Conservation (phyloP, 805 yeast species). For the Lachancea meyersii region DNA sequence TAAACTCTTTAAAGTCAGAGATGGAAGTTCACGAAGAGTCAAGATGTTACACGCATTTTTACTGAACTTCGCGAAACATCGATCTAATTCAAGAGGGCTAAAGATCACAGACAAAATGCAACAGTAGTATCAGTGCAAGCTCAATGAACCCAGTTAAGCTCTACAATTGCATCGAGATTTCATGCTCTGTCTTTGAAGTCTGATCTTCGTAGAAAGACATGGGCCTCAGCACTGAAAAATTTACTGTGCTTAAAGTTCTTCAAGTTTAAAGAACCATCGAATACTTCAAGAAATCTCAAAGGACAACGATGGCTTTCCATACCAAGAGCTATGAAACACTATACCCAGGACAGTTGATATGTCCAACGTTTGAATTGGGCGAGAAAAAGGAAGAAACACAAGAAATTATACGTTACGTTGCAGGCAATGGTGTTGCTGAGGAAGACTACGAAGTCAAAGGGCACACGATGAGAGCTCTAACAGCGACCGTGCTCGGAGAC, state of each 20-base stretch:
- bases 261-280: neutral
- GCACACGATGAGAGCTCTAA: constrained; percentile 37
- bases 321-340: constrained; percentile 26
- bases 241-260: no score
- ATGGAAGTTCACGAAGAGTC: constrained; percentile 84
- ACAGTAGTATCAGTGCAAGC: no score
- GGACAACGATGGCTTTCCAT: neutral
- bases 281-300: neutral
- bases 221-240: neutral
- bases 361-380: constrained; percentile 44
- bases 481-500: constrained; percentile 58
- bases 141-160: no score
- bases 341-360: constrained; percentile 78
- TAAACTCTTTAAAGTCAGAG: constrained; percentile 67
- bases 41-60: constrained; percentile 76
- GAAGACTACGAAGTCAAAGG: constrained; percentile 40
- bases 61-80: constrained; percentile 31
- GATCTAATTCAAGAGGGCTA: neutral
- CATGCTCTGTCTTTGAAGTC: no score
- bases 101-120: no score
- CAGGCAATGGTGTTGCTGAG: constrained; percentile 63
- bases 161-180: no score
- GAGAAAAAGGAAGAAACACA: constrained; percentile 28
- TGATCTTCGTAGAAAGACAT: constrained; percentile 5
- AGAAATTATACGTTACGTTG: constrained; percentile 39